Evolutionary conservation across 148 eudicot genomes (phyloP).

Genomic region (Persicaria maculosa): DNA sequence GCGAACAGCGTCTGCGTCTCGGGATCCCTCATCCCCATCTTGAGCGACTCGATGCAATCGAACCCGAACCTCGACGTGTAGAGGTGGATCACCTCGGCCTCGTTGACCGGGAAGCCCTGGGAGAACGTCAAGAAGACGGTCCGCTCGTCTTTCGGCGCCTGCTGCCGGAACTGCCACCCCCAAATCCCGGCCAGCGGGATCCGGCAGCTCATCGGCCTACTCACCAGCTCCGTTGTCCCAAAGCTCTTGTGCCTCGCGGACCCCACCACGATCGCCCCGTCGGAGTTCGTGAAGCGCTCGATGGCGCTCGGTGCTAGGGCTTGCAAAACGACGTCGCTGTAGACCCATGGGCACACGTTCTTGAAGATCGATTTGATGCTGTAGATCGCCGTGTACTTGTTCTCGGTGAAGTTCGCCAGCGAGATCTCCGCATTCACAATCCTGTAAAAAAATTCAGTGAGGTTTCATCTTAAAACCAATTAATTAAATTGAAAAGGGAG

Average conservation of each 20-base stretch:
- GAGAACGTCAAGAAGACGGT: slow-evolving; percentile 35
- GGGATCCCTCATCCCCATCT: slow-evolving; percentile 3
- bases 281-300: background rate
- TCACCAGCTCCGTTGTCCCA: slow-evolving; percentile 17
- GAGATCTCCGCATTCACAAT: slow-evolving; percentile 10
- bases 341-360: slow-evolving; percentile 25
- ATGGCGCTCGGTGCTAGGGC: slow-evolving; percentile 11
- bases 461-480: too few species aligned
- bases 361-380: slow-evolving; percentile 22
- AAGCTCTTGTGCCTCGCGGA: slow-evolving; percentile 20
- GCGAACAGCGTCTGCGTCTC: slow-evolving; percentile 4
- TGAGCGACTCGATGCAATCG: slow-evolving; percentile 3
- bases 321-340: slow-evolving; percentile 28
- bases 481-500: too few species aligned
- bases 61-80: slow-evolving; percentile 17
- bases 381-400: slow-evolving; percentile 26
- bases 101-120: slow-evolving; percentile 29
- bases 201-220: slow-evolving; percentile 2
- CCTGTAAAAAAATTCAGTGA: background rate
- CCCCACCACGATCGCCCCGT: slow-evolving; percentile 13
- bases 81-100: slow-evolving; percentile 19
- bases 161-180: slow-evolving; percentile 24
- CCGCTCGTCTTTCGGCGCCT: slow-evolving; percentile 27
- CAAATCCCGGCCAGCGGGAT: background rate
- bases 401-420: slow-evolving; percentile 10